Conservation (phyloP, 2,329 filamentous ascomycete species). For the Fusarium bactridioides region DNA sequence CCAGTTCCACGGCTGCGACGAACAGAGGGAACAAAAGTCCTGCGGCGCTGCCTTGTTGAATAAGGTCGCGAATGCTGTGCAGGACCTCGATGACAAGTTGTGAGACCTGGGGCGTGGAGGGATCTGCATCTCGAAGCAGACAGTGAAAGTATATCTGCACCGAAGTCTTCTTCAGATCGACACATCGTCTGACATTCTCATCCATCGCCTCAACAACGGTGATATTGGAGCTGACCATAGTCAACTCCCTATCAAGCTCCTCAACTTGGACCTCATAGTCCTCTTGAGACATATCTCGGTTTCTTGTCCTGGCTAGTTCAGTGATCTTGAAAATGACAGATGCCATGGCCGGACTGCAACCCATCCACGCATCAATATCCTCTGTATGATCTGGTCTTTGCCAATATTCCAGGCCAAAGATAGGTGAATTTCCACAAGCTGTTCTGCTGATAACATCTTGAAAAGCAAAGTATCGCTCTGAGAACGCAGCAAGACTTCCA, state of each 20-base stretch:
- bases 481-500: constrained; percentile 40
- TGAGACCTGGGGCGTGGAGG: constrained; percentile 39
- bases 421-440: constrained; percentile 55
- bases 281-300: background rate
- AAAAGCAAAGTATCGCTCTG: constrained; percentile 59
- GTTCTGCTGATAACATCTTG: constrained; percentile 61
- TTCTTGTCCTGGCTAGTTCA: constrained; percentile 51
- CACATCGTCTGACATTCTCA: constrained; percentile 34
- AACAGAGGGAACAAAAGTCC: constrained; percentile 34
- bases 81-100: constrained; percentile 18
- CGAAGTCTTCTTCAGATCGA: constrained; percentile 49
- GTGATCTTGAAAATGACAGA: constrained; percentile 57
- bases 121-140: constrained; percentile 52
- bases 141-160: constrained; percentile 56
- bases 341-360: constrained; percentile 56
- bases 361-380: constrained; percentile 54
- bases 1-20: constrained; percentile 33
- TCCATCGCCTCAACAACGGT: background rate
- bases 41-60: constrained; percentile 28
- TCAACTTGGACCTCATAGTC: constrained; percentile 3
- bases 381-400: constrained; percentile 30
- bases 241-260: constrained; percentile 14
- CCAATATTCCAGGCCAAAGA: constrained; percentile 59
- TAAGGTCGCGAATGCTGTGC: constrained; percentile 1
- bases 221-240: background rate